Conservation (phyloP, 2,329 filamentous ascomycete genomes). For the Ophiostoma sp. region DNA sequence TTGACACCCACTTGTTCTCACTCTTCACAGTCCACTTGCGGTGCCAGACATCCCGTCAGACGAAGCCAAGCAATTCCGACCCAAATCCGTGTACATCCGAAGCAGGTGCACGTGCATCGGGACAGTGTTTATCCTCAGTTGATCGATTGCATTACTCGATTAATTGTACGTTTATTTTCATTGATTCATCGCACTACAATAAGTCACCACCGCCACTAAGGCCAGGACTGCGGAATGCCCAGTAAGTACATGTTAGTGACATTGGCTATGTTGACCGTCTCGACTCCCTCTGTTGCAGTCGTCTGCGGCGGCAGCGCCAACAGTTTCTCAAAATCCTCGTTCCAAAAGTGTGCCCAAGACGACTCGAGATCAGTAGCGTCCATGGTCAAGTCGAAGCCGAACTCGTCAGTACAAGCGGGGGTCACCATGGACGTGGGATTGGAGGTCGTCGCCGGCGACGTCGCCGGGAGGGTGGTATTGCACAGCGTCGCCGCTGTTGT, state of each 20-base stretch:
- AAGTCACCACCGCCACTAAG: not conserved
- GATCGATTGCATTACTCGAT: not conserved
- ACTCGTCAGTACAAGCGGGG: not conserved
- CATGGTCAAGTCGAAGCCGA: not conserved
- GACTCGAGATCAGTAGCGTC: conserved; percentile 17
- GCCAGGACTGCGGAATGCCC: conserved; percentile 23
- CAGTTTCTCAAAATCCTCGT: conserved; percentile 23
- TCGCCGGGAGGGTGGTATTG: not conserved
- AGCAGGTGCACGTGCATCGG: not conserved
- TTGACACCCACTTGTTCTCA: not conserved
- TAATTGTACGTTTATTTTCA: too few relatives aligned
- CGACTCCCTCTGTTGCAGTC: not conserved
- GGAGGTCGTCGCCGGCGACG: not conserved
- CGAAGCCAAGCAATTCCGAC: not conserved
- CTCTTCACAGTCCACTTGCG: not conserved
- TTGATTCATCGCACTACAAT: too few relatives aligned
- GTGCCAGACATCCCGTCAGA: not conserved
- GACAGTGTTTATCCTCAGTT: not conserved
- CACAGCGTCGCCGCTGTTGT: not conserved
- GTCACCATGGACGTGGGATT: not conserved
- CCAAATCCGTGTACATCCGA: not conserved
- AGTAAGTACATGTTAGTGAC: conserved; percentile 24
- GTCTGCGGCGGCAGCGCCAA: not conserved
- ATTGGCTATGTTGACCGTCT: not conserved
- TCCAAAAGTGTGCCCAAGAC: conserved; percentile 26